Base-by-base conservation (phyloP, 2,329 filamentous ascomycete species). In the Fusarium succisae region DNA sequence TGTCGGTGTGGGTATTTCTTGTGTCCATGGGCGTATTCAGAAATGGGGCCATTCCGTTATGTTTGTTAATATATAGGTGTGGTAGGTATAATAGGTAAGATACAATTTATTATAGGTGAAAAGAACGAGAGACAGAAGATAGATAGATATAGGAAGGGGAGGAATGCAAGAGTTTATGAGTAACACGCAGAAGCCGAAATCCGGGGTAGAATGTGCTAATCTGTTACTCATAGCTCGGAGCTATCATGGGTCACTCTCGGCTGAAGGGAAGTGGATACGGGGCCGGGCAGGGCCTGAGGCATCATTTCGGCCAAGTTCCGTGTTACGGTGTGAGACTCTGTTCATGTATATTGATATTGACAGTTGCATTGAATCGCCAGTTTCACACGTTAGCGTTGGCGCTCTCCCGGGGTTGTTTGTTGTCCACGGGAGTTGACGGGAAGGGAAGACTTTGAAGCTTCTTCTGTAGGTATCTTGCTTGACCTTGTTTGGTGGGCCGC, bases 181-280 rank as follows among this genome's bases (percentile, higher is more conserved):
- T 45, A 67, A 72, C 47, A 72, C 32, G 48, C n/a, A 39, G 48
- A 63, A 68, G 71, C 72, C 55, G 63, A 65, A 71, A 54, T 67
- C 47, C 66, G 63, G 69, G 69, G 65, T 64, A 69, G 61, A 65
- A 62, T 38, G 54, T 59, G 30, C 50, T 63, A 55, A 51, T 32
- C 41, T 64, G 63, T 68, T 74, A 72, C 72, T 74, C 71, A 74
- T 72, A 74, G 65, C 51, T 69, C 35, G 45, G 56, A 64, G 58
- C 58, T 55, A 60, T 30, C 30, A 63, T 63, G 47, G 53, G 60
- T 70, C 51, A 66, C 53, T 63, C 60, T 73, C 70, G 70, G 70
- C 44, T 70, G 39, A 73, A 73, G 61, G 70, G 70, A 73, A 45
- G 64, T 67, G 64, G 64, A 44, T 63, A 58, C 43, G 43, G 30